phyloP scores from a whole-genome alignment of 805 yeast genomes.

The Saturnispora hagleri region DNA sequence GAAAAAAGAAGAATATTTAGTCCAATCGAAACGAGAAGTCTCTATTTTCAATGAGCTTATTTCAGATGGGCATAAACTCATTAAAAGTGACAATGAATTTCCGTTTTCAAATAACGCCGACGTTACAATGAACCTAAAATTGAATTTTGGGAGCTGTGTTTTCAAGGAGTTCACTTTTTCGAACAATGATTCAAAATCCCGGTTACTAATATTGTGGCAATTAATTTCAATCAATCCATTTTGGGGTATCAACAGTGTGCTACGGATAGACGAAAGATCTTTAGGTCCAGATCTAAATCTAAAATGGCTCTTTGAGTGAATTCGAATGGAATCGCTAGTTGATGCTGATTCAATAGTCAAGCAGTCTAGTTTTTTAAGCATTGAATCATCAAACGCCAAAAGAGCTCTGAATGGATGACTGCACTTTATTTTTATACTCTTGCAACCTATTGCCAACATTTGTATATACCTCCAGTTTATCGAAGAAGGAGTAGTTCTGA shows the following conservation, averaged over 20 bases:
- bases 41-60: background rate
- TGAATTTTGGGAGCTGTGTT: background rate
- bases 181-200: background rate
- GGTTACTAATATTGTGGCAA: background rate
- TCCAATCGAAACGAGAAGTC: background rate
- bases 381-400: conserved; percentile 5
- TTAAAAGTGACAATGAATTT: background rate
- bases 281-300: background rate
- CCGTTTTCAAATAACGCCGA: background rate
- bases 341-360: background rate
- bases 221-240: conserved; percentile 3
- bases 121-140: background rate
- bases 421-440: conserved; percentile 1
- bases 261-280: background rate
- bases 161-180: background rate
- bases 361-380: conserved; percentile 2
- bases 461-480: conserved; percentile 5
- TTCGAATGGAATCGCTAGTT: background rate
- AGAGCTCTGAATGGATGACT: conserved; percentile 1
- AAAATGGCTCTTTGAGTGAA: background rate
- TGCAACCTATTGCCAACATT: conserved; percentile 6
- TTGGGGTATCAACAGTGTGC: background rate
- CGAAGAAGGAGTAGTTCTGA: background rate
- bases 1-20: background rate
- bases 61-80: background rate